Evolutionary conservation across 768 basidiomycete genomes (phyloP), one percentile per base, ranked within the genome.

Genomic region (Rhizopogon vulgaris): DNA sequence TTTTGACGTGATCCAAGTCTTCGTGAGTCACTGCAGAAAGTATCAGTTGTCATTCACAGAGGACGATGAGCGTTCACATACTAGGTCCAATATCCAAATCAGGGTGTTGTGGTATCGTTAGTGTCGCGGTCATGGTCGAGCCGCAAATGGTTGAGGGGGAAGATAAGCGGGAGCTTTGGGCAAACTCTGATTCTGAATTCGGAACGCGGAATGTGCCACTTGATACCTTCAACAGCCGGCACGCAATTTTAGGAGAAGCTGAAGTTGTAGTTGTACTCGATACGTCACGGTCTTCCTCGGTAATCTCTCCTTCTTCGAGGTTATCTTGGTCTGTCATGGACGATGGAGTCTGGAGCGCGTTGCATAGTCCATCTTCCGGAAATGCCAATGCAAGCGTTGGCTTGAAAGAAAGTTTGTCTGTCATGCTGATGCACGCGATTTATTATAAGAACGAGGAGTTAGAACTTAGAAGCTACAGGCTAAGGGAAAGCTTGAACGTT

Each of bases 1-100:
- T 62, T 55, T 78, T 78, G 41, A 77, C 76, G 15, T 60, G 64
- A 27, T 75, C 69, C 42, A 77, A 65, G 17, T 78, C 71, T 37
- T 69, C 68, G 39, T 60, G 60, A 11, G 75, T 68, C 60, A 78
- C 76, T 78, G 47, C 2, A 30, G 7, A 30, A 55, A 45, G 28
- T 22, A 32, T 45, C 2, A 45, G 27, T n/a, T 8, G 30, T 50
- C 5, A 54, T 48, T 18, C 38, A 40, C 25, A 17, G 4, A 28
- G 15, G 34, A 52, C 17, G 40, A 46, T 6, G 1, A 18, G 10
- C 3, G 3, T 32, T 40, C 37, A 17, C 55, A 30, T 60, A 56
- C 63, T 49, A 50, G 39, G 45, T 49, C 49, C 48, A 1, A 17
- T 27, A 18, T 15, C n/a, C 10, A 2, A 9, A 3, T 30, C 28